Evolutionary conservation across 108 stramenopile genomes (phyloP).

Genomic region (Fragilariopsis cylindrus): DNA sequence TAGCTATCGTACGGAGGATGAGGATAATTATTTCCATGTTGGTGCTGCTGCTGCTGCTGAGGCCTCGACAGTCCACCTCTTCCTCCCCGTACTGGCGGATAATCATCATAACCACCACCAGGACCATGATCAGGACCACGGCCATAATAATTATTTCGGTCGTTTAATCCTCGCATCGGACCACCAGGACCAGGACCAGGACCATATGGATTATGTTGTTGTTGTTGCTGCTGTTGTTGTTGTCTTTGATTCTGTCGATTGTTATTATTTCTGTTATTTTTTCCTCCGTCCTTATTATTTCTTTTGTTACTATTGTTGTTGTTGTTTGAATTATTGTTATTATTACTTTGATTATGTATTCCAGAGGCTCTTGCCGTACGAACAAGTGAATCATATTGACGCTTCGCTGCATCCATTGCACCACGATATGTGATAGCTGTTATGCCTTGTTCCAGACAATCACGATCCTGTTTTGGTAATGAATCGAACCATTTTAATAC

Average conservation of each 20-base stretch:
- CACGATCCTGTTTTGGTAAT: conserved; percentile 36
- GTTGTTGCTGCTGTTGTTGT: not conserved
- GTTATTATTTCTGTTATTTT: conserved; percentile 5
- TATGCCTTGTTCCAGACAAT: conserved; percentile 56
- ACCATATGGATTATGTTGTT: not conserved
- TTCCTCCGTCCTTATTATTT: not conserved
- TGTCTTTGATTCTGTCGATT: conserved; percentile 10
- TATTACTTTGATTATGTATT: not conserved
- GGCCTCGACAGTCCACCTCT: not conserved
- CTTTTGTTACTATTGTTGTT: conserved; percentile 1
- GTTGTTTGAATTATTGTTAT: conserved; percentile 5
- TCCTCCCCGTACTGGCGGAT: not conserved
- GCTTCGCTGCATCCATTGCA: conserved; percentile 64
- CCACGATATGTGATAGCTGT: conserved; percentile 65
- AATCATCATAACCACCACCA: conserved; percentile 8
- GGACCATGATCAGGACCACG: not conserved
- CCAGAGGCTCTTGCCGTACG: conserved; percentile 36
- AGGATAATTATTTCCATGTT: not conserved
- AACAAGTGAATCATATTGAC: conserved; percentile 61
- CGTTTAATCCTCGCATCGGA: not conserved
- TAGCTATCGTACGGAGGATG: conserved; percentile 16
- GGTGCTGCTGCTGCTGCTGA: no score
- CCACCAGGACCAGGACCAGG: not conserved
- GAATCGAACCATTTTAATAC: conserved; percentile 47
- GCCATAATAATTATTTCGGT: not conserved